phyloP scores from a whole-genome alignment of 139 green algal genomes.

The Chlorella sp. region DNA sequence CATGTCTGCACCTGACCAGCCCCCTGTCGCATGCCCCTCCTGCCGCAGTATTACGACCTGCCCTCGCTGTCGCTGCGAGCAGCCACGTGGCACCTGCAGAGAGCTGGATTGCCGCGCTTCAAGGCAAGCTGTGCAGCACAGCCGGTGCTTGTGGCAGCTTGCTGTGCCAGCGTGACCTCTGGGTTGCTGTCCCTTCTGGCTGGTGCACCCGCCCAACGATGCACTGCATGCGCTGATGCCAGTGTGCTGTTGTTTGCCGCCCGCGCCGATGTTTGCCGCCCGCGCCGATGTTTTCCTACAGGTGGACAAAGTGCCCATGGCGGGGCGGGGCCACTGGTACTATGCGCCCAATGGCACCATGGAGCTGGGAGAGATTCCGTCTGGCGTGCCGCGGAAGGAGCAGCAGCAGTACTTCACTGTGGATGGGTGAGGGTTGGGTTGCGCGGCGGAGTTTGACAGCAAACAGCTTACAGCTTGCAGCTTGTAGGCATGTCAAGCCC shows the following conservation, averaged over 20 bases:
- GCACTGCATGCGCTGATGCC: background rate
- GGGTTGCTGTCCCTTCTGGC: too few relatives aligned
- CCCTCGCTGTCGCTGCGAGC: slow-evolving; percentile 1
- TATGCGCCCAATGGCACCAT: background rate
- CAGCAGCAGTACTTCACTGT: background rate
- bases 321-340: background rate
- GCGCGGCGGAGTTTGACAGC: too few relatives aligned
- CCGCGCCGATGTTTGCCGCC: too few relatives aligned
- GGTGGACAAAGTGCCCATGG: slow-evolving; percentile 2
- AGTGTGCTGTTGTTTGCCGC: too few relatives aligned
- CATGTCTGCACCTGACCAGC: too few relatives aligned
- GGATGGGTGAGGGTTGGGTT: slow-evolving; percentile 2
- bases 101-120: background rate
- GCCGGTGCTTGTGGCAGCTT: too few relatives aligned
- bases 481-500: background rate
- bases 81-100: slow-evolving; percentile 5
- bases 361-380: background rate
- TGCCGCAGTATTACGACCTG: slow-evolving; percentile 17
- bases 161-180: too few relatives aligned
- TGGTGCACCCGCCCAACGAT: too few relatives aligned
- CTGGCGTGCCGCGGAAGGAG: background rate
- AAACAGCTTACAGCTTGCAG: background rate
- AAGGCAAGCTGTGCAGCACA: too few relatives aligned
- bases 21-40: background rate
- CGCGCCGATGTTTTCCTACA: background rate